These are phyloP conservation scores for Euphorbia celastroides DNA, from an alignment of 441 rosid species.

Conservation along the genomic window DNA sequence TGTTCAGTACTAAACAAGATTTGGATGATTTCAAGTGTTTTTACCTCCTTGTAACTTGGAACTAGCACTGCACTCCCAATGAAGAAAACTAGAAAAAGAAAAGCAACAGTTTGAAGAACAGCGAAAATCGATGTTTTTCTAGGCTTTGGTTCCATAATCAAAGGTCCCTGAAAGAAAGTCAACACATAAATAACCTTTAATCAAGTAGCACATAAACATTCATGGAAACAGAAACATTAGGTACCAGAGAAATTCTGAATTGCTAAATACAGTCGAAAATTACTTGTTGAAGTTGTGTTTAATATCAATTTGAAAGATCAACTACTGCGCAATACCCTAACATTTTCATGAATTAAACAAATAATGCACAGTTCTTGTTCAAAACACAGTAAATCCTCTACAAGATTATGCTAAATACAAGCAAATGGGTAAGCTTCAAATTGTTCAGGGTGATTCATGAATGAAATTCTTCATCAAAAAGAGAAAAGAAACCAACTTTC, in stretches of 20 bases:
- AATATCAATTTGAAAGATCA: too few relatives aligned
- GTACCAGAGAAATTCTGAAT: too few relatives aligned
- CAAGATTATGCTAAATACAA: too few relatives aligned
- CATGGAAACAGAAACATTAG: too few relatives aligned
- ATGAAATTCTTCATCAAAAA: neutral
- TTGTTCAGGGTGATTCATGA: too few relatives aligned
- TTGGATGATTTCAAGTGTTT: too few relatives aligned
- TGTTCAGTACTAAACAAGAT: too few relatives aligned
- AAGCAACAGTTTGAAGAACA: slow-evolving; percentile 33
- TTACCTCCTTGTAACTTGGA: slow-evolving; percentile 32
- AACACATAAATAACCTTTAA: neutral
- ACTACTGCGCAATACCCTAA: neutral
- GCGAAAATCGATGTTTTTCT: slow-evolving; percentile 31
- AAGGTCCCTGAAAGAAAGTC: slow-evolving; percentile 26
- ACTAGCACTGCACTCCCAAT: slow-evolving; percentile 29
- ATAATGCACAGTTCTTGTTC: too few relatives aligned
- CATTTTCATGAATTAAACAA: neutral
- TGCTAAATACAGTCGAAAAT: too few relatives aligned
- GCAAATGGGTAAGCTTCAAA: too few relatives aligned
- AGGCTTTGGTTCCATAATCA: slow-evolving; percentile 25
- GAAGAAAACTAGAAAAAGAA: slow-evolving; percentile 40
- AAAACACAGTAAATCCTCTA: too few relatives aligned
- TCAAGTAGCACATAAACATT: neutral
- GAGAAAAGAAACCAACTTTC: neutral
- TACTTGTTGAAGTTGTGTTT: too few relatives aligned